These are phyloP conservation scores for Pythium vanterpoolii DNA, from an alignment of 352 stramenopile genomes.

Conservation along the genomic window DNA sequence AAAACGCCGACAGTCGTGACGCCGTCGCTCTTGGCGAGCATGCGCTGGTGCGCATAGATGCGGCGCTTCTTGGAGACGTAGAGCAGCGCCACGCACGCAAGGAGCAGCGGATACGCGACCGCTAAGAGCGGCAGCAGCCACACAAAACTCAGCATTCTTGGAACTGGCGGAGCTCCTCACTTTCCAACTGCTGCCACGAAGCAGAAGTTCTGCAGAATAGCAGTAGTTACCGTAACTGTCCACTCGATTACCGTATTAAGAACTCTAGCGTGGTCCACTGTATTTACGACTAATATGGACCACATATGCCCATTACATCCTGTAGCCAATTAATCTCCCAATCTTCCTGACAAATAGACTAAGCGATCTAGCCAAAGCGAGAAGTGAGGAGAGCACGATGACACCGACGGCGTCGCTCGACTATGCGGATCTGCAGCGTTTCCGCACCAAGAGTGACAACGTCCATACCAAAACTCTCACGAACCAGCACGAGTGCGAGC, in stretches of 20 bases:
- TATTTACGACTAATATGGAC: too few species aligned
- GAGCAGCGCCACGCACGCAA: conserved; percentile 23
- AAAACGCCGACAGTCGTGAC: conserved; percentile 87
- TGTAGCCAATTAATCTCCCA: too few species aligned
- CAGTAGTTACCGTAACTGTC: too few species aligned
- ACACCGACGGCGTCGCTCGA: conserved; percentile 12
- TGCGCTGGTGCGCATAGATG: conserved; percentile 34
- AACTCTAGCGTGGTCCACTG: too few species aligned
- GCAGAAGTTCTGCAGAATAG: too few species aligned
- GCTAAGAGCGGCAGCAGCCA: conserved; percentile 24
- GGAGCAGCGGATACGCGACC: conserved; percentile 27
- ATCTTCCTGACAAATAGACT: too few species aligned
- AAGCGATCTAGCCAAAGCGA: neutral
- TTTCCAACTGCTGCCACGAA: too few species aligned
- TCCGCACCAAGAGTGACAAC: conserved; percentile 51
- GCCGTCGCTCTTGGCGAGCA: conserved; percentile 23
- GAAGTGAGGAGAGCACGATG: neutral
- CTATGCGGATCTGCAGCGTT: conserved; percentile 33
- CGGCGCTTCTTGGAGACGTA: conserved; percentile 39
- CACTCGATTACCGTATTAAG: too few species aligned
- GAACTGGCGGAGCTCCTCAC: too few species aligned
- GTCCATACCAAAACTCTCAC: conserved; percentile 49
- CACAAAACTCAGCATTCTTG: conserved; percentile 23
- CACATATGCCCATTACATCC: too few species aligned
- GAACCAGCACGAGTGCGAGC: conserved; percentile 87